phyloP scores from a whole-genome alignment of 129 eudicot genomes.

The Erigeron canadensis region DNA sequence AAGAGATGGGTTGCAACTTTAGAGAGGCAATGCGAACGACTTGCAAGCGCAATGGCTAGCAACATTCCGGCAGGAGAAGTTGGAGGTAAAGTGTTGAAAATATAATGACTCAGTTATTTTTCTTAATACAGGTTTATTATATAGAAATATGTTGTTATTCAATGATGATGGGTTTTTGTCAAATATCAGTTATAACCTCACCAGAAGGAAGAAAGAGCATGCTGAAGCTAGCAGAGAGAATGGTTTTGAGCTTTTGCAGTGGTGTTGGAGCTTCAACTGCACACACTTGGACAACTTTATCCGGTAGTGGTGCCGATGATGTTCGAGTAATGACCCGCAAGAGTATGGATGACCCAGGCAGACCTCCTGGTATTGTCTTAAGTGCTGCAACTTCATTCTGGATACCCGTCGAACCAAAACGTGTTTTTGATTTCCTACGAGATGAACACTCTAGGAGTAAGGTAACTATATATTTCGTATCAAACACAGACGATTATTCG shows the following conservation, averaged over 20 bases:
- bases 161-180: background rate
- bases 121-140: background rate
- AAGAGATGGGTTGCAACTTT: slow-evolving; percentile 88
- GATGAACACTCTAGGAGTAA: slow-evolving; percentile 84
- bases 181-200: slow-evolving; percentile 76
- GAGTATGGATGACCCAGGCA: slow-evolving; percentile 97
- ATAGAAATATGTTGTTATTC: slow-evolving; percentile 5
- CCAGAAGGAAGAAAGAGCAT: slow-evolving; percentile 99
- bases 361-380: slow-evolving; percentile 97
- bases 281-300: slow-evolving; percentile 93
- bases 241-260: slow-evolving; percentile 92
- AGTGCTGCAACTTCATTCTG: slow-evolving; percentile 99
- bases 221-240: slow-evolving; percentile 94
- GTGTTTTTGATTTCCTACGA: slow-evolving; percentile 86
- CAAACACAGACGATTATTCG: background rate
- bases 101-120: background rate
- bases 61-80: slow-evolving; percentile 89
- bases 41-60: slow-evolving; percentile 91
- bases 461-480: slow-evolving; percentile 49
- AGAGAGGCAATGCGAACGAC: slow-evolving; percentile 93
- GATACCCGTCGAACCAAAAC: slow-evolving; percentile 88
- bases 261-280: slow-evolving; percentile 99
- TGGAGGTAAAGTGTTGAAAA: slow-evolving; percentile 53
- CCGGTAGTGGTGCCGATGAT: slow-evolving; percentile 97
- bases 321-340: slow-evolving; percentile 96